phyloP scores from a whole-genome alignment of 768 basidiomycete genomes.

The Pholiota microspora region DNA sequence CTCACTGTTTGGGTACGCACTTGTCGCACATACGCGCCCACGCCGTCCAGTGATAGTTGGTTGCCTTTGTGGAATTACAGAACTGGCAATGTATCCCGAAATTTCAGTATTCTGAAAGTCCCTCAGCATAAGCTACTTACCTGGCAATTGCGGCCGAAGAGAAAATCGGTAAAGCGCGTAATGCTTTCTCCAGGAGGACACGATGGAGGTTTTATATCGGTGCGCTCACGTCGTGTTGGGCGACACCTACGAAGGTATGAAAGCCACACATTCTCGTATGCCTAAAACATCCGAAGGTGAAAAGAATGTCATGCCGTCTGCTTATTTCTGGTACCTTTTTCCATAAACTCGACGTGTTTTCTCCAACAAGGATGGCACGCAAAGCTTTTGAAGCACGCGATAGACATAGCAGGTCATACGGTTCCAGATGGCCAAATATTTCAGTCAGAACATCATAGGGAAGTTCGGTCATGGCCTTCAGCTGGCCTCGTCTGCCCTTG shows the following conservation, averaged over 20 bases:
- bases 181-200: slow-evolving; percentile 25
- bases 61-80: slow-evolving; percentile 12
- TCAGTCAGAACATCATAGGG: slow-evolving; percentile 34
- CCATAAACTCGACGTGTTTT: slow-evolving; percentile 29
- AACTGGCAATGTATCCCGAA: slow-evolving; percentile 4
- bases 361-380: slow-evolving; percentile 29
- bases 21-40: slow-evolving; percentile 17
- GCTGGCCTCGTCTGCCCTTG: slow-evolving; percentile 23
- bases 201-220: slow-evolving; percentile 20
- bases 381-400: slow-evolving; percentile 34
- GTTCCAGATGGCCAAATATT: slow-evolving; percentile 36
- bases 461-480: slow-evolving; percentile 29
- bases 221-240: background rate
- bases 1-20: slow-evolving; percentile 13
- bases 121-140: no score
- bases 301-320: no score
- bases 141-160: slow-evolving; percentile 32
- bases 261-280: background rate
- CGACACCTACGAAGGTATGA: no score
- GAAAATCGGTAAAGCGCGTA: slow-evolving; percentile 30
- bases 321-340: slow-evolving; percentile 26
- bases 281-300: background rate
- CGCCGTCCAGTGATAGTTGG: slow-evolving; percentile 17
- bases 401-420: slow-evolving; percentile 39
- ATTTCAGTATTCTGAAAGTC: no score